A percentile compares a stretch with the other conserved stretches of the same genome.
Evolutionary conservation across 2,329 filamentous ascomycete genomes (phyloP).

Genomic region (Monilinia laxa): DNA sequence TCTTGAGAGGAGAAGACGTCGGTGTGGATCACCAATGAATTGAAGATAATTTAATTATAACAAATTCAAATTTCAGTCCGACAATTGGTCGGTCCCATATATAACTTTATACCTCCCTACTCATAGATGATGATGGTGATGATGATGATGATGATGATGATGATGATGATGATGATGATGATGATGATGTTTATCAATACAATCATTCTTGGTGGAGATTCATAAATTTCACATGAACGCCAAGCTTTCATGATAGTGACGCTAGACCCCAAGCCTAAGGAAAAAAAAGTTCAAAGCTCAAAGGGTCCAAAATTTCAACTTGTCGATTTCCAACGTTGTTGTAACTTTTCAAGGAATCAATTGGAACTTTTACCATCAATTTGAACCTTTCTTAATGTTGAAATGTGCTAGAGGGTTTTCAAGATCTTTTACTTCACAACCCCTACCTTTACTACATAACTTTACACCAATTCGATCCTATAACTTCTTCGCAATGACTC

Average conservation of each 20-base stretch:
- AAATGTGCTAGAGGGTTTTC: constrained; percentile 13
- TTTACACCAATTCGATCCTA: constrained; percentile 10
- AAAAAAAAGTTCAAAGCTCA: constrained; percentile 16
- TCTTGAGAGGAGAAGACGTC: neutral
- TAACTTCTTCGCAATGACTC: constrained; percentile 28
- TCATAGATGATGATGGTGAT: no score
- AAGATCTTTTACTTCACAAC: constrained; percentile 8
- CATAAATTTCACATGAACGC: constrained; percentile 11
- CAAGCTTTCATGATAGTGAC: constrained; percentile 6
- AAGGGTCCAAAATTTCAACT: neutral
- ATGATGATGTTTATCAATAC: constrained; percentile 9
- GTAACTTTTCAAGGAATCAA: neutral
- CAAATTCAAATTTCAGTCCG: neutral
- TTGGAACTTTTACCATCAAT: no score
- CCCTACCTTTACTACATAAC: constrained; percentile 3
- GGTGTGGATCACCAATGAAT: neutral
- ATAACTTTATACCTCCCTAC: neutral
- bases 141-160: no score
- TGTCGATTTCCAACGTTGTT: neutral
- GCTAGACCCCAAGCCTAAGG: constrained; percentile 13
- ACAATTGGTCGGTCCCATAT: neutral
- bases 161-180: neutral
- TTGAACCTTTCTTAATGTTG: constrained; percentile 36
- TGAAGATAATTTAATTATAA: constrained; percentile 4
- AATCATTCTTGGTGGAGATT: constrained; percentile 8